Conservation (phyloP, 306 rosid species). For the Prunus campanulata region DNA sequence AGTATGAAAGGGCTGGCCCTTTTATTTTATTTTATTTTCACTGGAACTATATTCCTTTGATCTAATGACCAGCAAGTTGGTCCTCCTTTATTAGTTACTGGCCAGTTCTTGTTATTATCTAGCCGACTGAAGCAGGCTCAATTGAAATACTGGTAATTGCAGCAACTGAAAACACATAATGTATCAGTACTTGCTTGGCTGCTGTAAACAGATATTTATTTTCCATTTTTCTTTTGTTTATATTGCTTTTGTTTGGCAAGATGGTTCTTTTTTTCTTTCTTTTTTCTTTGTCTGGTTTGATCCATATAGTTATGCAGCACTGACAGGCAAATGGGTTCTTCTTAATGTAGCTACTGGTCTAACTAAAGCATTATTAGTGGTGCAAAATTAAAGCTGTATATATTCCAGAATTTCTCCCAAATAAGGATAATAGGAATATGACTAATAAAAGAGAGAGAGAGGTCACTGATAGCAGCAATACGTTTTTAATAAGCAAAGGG, state of each 20-base stretch:
- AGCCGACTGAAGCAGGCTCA: neutral
- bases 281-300: neutral
- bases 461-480: constrained; percentile 3
- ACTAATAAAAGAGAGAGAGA: neutral
- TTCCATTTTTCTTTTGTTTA: neutral
- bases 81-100: constrained; percentile 20
- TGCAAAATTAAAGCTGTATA: neutral
- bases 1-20: constrained; percentile 20
- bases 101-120: constrained; percentile 14
- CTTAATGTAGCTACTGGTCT: neutral
- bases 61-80: constrained; percentile 22
- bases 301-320: neutral
- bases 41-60: constrained; percentile 32
- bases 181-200: neutral
- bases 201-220: neutral
- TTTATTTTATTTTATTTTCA: constrained; percentile 17
- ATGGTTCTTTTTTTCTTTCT: no score
- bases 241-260: neutral
- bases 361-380: constrained; percentile 11
- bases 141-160: neutral
- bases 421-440: constrained; percentile 4
- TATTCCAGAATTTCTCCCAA: constrained; percentile 15
- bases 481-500: neutral
- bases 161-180: neutral
- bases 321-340: neutral